Conservation (phyloP, 208 protist genomes). For the Trypanosoma congolense region DNA sequence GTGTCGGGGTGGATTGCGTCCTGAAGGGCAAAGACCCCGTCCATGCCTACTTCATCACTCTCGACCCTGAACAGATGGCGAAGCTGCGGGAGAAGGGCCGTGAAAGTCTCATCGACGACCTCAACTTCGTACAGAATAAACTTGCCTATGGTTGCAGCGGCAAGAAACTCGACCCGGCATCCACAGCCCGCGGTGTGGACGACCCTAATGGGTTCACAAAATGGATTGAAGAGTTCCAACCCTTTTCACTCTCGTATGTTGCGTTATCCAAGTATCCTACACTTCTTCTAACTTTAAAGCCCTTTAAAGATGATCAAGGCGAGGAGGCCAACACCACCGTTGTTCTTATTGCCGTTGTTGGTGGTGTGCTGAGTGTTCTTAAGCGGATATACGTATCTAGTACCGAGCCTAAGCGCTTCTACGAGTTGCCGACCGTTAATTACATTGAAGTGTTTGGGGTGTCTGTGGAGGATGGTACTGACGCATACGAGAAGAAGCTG, state of each 20-base stretch:
- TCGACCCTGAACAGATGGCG: slow-evolving; percentile 59
- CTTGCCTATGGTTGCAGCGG: slow-evolving; percentile 72
- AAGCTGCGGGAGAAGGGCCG: slow-evolving; percentile 31
- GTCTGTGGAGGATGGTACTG: slow-evolving; percentile 42
- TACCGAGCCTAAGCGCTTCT: slow-evolving; percentile 75
- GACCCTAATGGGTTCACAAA: not conserved
- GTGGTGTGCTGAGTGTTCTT: slow-evolving; percentile 45
- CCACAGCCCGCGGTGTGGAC: not conserved
- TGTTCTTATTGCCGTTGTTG: slow-evolving; percentile 39
- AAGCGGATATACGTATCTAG: slow-evolving; percentile 60
- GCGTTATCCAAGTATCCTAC: slow-evolving; percentile 50
- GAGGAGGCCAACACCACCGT: slow-evolving; percentile 26
- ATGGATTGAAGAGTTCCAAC: slow-evolving; percentile 39
- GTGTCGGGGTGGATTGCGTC: slow-evolving; percentile 20
- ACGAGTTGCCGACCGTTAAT: slow-evolving; percentile 67
- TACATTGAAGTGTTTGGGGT: slow-evolving; percentile 72
- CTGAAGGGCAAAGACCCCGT: slow-evolving; percentile 42
- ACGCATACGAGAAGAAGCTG: slow-evolving; percentile 47
- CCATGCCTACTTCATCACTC: slow-evolving; percentile 67
- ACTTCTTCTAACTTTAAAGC: slow-evolving; percentile 38
- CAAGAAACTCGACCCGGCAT: slow-evolving; percentile 12
- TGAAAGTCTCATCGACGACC: slow-evolving; percentile 44
- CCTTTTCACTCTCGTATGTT: slow-evolving; percentile 55
- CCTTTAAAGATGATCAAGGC: slow-evolving; percentile 10
- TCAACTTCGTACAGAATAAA: slow-evolving; percentile 66